A percentile compares a stretch with the other conserved stretches of the same genome.
Conservation (phyloP, 805 yeast species). For the Saccharomycopsis selenospora region DNA sequence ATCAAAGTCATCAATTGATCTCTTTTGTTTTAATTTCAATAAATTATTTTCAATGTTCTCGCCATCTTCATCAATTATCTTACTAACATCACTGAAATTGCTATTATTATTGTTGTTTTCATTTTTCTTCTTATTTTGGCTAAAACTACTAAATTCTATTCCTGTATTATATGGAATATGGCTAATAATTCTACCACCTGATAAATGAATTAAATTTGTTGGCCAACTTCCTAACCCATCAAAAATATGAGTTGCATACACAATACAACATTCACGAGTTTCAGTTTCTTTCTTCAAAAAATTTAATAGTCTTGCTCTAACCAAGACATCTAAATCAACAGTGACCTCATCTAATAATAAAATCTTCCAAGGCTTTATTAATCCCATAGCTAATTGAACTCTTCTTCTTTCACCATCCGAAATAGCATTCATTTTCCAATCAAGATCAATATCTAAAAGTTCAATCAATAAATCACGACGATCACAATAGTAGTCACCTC, state of each 20-base stretch:
- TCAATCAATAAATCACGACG: constrained; percentile 71
- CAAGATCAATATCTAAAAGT: constrained; percentile 75
- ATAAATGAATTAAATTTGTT: constrained; percentile 70
- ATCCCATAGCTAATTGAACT: constrained; percentile 91
- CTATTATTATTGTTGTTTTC: not conserved
- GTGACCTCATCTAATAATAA: constrained; percentile 93
- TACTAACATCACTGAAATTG: not conserved
- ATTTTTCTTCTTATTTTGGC: not conserved
- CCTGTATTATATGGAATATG: constrained; percentile 30
- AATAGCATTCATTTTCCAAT: constrained; percentile 87
- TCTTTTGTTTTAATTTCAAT: constrained; percentile 17
- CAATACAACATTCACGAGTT: constrained; percentile 62
- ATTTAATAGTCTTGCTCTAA: constrained; percentile 62
- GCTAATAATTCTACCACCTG: constrained; percentile 49
- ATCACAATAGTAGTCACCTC: constrained; percentile 66
- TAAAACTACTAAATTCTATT: constrained; percentile 25
- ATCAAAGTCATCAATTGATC: constrained; percentile 12
- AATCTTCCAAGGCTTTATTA: constrained; percentile 83
- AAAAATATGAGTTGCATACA: constrained; percentile 94
- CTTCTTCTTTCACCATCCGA: constrained; percentile 95
- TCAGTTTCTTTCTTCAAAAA: constrained; percentile 72
- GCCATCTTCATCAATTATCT: constrained; percentile 18
- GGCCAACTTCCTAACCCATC: constrained; percentile 93
- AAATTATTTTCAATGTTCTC: constrained; percentile 24
- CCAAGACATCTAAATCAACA: constrained; percentile 91